Base-by-base conservation (phyloP, 495 filamentous ascomycete species). In the Talaromyces trachyspermus region DNA sequence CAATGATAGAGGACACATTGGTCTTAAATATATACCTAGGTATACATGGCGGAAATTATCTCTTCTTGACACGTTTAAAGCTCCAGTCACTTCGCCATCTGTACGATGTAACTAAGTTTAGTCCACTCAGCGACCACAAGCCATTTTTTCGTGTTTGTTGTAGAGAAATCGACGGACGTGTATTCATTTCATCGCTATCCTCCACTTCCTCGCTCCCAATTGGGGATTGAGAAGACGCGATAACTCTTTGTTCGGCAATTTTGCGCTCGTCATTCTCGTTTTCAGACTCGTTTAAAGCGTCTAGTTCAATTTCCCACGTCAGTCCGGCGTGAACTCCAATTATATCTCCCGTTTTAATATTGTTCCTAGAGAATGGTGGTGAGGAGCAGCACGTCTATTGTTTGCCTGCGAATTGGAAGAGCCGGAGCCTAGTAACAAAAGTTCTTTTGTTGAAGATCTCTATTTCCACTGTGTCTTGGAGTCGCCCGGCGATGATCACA, bases 71-170 rank as follows among this genome's bases (percentile, higher is more conserved):
- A 37, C 20, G 5, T n/a, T n/a, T n/a, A n/a, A n/a, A n/a, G n/a
- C n/a, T n/a, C n/a, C n/a, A 7, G 11, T 10, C 27, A 30, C 10
- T 11, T 11, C n/a, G 12, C 18, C 15, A 44, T 19, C 9, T 18
- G n/a, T 26, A 24, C 14, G 9, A 15, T 17, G 30, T 33, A 11
- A 10, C n/a, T 41, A 17, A 70, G 19, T 12, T 68, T 18, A 33
- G 68, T 64, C 69, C 69, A 72, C 46, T 72, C 65, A 57, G 68
- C 62, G n/a, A 52, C 61, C 23, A 72, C 57, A 9, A 63, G 51
- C 67, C 69, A 72, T 27, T 47, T 56, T 12, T 51, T 52, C 18
- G 23, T 17, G 27, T 24, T 17, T 2, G 5, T 9, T 33, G 17
- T 33, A 15, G 26, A 38, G 20, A 10, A 7, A 19, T 27, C 18